phyloP scores from a whole-genome alignment of 1,139 yeast species.

The Eremothecium gossypii region DNA sequence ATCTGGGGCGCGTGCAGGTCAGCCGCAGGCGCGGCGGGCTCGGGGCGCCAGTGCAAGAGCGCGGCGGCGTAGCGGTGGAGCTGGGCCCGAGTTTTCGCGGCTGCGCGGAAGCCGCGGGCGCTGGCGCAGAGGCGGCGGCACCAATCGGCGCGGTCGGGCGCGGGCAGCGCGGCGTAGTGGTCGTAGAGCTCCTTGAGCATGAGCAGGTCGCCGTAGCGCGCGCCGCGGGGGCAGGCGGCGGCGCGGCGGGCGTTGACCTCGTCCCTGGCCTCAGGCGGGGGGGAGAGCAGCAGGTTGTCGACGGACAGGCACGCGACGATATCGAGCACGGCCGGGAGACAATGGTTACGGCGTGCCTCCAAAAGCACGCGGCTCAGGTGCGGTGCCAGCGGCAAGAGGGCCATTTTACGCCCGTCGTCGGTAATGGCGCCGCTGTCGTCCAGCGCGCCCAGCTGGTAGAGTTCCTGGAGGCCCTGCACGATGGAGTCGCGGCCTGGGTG shows the following conservation, averaged over 20 bases:
- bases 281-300: slow-evolving; percentile 74
- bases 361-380: slow-evolving; percentile 83
- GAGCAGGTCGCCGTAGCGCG: slow-evolving; percentile 69
- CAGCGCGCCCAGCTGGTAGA: slow-evolving; percentile 72
- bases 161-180: slow-evolving; percentile 42
- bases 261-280: slow-evolving; percentile 72
- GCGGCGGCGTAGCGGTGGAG: slow-evolving; percentile 57
- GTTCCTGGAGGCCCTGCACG: slow-evolving; percentile 64
- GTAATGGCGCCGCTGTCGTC: slow-evolving; percentile 72
- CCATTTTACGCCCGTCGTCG: slow-evolving; percentile 70
- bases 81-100: slow-evolving; percentile 65
- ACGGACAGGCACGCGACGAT: slow-evolving; percentile 90
- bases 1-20: slow-evolving; percentile 25
- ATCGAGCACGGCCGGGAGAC: slow-evolving; percentile 64
- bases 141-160: slow-evolving; percentile 63
- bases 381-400: slow-evolving; percentile 82
- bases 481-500: slow-evolving; percentile 77
- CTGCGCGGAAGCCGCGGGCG: slow-evolving; percentile 73
- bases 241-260: slow-evolving; percentile 56
- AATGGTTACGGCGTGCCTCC: slow-evolving; percentile 51
- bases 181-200: slow-evolving; percentile 73
- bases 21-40: slow-evolving; percentile 22
- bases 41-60: slow-evolving; percentile 14
- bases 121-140: slow-evolving; percentile 71
- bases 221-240: slow-evolving; percentile 59